A percentile compares a stretch with the other conserved stretches of the same genome.
These are phyloP conservation scores for Marchantia polymorpha DNA, from an alignment of 225 moss, liverwort and hornwort genomes.

Conservation along the genomic window DNA sequence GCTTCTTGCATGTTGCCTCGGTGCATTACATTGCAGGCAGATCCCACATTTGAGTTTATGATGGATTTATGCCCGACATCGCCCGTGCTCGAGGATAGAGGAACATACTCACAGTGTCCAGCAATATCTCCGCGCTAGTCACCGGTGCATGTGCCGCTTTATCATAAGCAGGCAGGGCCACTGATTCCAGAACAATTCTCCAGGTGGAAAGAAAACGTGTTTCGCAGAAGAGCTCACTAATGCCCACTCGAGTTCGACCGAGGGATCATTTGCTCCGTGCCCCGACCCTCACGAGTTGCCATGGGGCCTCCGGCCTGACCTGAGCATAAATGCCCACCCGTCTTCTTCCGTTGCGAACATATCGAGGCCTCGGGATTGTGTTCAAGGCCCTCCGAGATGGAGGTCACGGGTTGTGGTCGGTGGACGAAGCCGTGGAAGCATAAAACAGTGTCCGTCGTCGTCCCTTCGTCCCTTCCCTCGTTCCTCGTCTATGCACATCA, in stretches of 20 bases:
- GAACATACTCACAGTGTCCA: not conserved
- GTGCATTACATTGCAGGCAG: too few species aligned
- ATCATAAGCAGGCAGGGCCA: not conserved
- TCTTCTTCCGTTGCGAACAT: not conserved
- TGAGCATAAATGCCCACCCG: not conserved
- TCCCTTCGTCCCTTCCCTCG: not conserved
- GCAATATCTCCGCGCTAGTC: too few species aligned
- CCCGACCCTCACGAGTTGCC: not conserved
- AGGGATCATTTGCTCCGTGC: not conserved
- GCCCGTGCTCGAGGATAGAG: not conserved
- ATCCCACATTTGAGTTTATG: not conserved
- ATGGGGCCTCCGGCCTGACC: not conserved
- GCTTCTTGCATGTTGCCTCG: not conserved
- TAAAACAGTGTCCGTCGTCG: not conserved
- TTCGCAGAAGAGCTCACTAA: not conserved
- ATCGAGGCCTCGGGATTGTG: not conserved
- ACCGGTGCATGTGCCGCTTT: not conserved
- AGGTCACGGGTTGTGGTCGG: not conserved
- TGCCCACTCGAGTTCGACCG: not conserved
- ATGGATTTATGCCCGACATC: conserved; percentile 1
- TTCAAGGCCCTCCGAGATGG: not conserved
- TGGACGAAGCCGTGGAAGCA: not conserved
- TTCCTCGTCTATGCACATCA: not conserved
- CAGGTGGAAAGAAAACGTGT: not conserved
- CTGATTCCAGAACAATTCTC: not conserved